phyloP scores from a whole-genome alignment of 331 rosid genomes.

The Malus hybrid region DNA sequence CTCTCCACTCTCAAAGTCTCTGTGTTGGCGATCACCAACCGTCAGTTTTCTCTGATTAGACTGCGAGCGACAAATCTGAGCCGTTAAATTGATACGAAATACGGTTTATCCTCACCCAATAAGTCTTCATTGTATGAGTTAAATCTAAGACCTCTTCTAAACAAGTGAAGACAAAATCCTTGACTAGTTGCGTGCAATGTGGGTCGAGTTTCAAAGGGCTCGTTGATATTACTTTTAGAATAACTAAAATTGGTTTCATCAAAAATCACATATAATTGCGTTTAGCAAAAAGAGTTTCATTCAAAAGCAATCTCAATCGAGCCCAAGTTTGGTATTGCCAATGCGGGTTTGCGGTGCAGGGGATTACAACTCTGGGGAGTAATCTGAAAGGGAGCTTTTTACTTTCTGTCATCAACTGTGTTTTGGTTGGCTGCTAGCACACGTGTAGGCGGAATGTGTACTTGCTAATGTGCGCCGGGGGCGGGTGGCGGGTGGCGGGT shows the following conservation, averaged over 20 bases:
- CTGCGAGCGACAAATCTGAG: neutral
- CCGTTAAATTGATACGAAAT: neutral
- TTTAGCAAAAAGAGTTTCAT: neutral
- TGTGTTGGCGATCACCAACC: neutral
- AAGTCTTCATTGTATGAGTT: neutral
- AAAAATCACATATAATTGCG: neutral
- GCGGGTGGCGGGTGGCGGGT: neutral
- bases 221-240: too few species aligned
- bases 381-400: slow-evolving; percentile 11
- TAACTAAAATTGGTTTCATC: too few species aligned
- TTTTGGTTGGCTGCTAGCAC: neutral
- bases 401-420: slow-evolving; percentile 2
- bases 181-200: too few species aligned
- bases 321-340: neutral
- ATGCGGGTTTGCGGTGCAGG: neutral
- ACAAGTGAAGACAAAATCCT: too few species aligned
- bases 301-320: neutral
- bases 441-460: slow-evolving; percentile 11
- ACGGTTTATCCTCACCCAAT: neutral
- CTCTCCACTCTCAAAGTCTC: neutral
- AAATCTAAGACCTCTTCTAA: too few species aligned
- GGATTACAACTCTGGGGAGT: neutral
- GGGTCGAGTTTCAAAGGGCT: neutral
- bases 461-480: slow-evolving; percentile 6
- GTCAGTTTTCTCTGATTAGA: neutral